Base-by-base conservation (phyloP, 768 basidiomycete genomes). In the Xanthoconium stramineum region DNA sequence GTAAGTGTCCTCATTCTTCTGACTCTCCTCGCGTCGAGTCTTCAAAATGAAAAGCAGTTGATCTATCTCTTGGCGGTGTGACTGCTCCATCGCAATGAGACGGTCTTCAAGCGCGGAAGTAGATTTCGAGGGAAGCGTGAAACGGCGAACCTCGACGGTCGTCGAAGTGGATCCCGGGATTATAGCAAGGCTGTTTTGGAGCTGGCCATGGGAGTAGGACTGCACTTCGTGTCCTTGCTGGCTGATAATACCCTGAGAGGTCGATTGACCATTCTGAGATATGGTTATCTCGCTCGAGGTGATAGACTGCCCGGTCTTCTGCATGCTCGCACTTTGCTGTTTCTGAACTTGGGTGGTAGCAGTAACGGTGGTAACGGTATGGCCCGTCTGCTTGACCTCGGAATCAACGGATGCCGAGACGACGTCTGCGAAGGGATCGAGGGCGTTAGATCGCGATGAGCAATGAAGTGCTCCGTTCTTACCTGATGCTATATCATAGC, bases 41-140 rank as follows among this genome's bases (percentile, higher is more conserved):
- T 13, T 52, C 42, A 52, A 17, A 35, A 43, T 43, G 19, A 7
- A 10, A n/a, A 55, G 17, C 13, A 55, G 35, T n/a, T 44, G 44
- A 17, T 59, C 47, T 12, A 12, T 55, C 29, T 61, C 50, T 8
- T 59, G 47, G 19, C 33, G 50, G 33, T 53, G 40, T 6, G 33
- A 29, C 19, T 33, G 29, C 17, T 60, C 30, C 3, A 60, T 49
- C 39, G 33, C 17, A 14, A 19, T 1, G 0, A 60, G 36, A 9
- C 49, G 13, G 15, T 60, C 39, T 37, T 52, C 50, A 15, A 35
- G 11, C 8, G 7, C 12, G 33, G 20, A 10, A 10, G 30, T n/a
- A 1, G 20, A 7, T 28, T 37, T 46, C 19, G 47, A n/a, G 17
- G 33, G 29, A 9, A 11, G 20, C 43, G 32, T 1, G 9, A 33